Base-by-base conservation (phyloP, 2,329 filamentous ascomycete genomes). In the Clonostachys rhizophaga region DNA sequence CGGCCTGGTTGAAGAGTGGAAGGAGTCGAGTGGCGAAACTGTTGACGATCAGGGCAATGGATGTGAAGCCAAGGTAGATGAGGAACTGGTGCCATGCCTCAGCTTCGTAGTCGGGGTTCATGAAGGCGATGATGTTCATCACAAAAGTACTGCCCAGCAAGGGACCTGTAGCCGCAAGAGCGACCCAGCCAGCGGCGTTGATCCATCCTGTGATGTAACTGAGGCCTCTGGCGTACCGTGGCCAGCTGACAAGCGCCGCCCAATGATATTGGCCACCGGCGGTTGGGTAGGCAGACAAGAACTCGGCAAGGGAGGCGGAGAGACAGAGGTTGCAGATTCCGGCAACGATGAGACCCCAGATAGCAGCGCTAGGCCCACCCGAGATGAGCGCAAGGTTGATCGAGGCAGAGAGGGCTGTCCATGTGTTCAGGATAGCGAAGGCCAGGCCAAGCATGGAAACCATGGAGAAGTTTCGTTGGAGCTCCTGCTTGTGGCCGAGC, bases 71-170 rank as follows among this genome's bases (percentile, higher is more conserved):
- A 41, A 86, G 74, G 62, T 89, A 89, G 43, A 89, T 83, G 30
- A 89, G 68, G 62, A 89, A 89, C 53, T 87, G 82, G 55, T 90
- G 85, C 83, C 85, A 89, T 5, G 78, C 58, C 57, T 84, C 63
- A 3, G 77, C 50, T 18, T 72, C 67, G 57, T 84, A 89, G 44
- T 61, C 67, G 0, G 78, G 69, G 52, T 84, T 67, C 62, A 83
- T 76, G 35, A 89, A 30, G 9, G 67, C 2, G 77, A 71, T 45
- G n/a, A 13, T 13, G 30, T 44, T 20, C 18, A 45, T 11, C 4
- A 10, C 10, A 1, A 9, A 2, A 0, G 1, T 51, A 69, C 69
- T 67, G 34, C 58, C 67, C 48, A 74, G 72, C 53, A 69, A 72
- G 0, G 62, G 67, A 47, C 70, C 66, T 0, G 67, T 68, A 1